Evolutionary conservation across 1,284 basidiomycete genomes (phyloP), one percentile per base, ranked within the genome.

Genomic region (Trametes pubescens): DNA sequence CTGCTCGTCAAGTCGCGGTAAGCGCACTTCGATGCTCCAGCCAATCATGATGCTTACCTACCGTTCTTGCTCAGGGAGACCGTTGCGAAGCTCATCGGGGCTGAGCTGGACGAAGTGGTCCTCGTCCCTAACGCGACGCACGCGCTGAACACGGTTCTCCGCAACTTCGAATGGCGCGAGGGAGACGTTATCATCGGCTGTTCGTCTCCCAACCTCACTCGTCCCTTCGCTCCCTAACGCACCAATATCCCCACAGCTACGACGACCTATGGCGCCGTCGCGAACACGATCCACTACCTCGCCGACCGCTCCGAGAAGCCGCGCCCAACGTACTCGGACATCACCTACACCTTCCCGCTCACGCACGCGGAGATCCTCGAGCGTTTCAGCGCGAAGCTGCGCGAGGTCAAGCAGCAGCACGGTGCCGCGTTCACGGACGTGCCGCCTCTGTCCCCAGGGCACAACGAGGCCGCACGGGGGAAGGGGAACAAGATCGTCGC

Each of bases 81-180:
- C 34, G 73, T 92, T 2, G 89, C 92, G 0, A 79, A 84, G 43
- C 71, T 93, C 22, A 79, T 93, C 37, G 84, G 85, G 5, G 89
- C 86, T 0, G 73, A 82, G 2, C 61, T 74, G 0, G 86, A 91
- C 47, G 91, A 94, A 66, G 80, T 87, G 16, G 89, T 93, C 11
- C 72, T 94, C 22, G 86, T 89, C 0, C 79, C 82, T 6, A 93
- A 92, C 65, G 81, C 88, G 0, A 88, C 87, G 0, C 84, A 87
- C 68, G 92, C 89, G 1, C 68, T 94, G 46, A 87, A 88, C 69
- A 91, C 86, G 9, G 78, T 94, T 38, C 72, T 92, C 51, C 75
- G 82, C 47, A 92, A 91, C 70, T 80, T 94, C 29, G 76, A 79
- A 26, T 87, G 83, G 83, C 72, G 77, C 29, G 76, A 81, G 29